These are phyloP conservation scores for Neoascochyta sp. DNA, from an alignment of 2,329 filamentous ascomycete genomes.

Conservation along the genomic window DNA sequence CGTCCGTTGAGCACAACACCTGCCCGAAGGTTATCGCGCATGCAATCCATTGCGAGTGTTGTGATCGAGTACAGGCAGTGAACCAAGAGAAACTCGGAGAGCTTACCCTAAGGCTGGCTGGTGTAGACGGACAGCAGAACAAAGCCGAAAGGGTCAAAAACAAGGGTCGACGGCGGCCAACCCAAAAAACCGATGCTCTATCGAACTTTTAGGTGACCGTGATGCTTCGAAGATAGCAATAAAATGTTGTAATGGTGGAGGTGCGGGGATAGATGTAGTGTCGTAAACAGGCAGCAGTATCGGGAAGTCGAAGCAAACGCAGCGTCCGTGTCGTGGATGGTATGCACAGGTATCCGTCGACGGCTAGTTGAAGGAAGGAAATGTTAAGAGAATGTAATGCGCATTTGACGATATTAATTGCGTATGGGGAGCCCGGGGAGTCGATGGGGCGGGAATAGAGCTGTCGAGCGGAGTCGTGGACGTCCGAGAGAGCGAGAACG, in stretches of 20 bases:
- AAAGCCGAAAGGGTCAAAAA: too few species aligned
- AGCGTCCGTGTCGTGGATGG: too few species aligned
- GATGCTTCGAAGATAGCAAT: constrained; percentile 34
- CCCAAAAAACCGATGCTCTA: constrained; percentile 38
- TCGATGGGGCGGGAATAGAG: constrained; percentile 32
- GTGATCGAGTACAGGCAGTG: constrained; percentile 14
- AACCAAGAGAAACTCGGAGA: constrained; percentile 36
- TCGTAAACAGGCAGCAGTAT: constrained; percentile 21
- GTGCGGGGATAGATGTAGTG: constrained; percentile 4
- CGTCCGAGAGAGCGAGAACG: constrained; percentile 26
- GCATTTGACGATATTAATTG: constrained; percentile 44
- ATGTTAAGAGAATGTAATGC: constrained; percentile 43
- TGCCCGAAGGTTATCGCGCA: constrained; percentile 75
- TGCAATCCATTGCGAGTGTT: constrained; percentile 67
- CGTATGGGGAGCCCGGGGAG: constrained; percentile 39
- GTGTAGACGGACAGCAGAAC: too few species aligned
- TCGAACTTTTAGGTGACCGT: constrained; percentile 36
- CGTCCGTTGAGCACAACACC: constrained; percentile 82
- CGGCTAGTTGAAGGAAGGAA: constrained; percentile 41
- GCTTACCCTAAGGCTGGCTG: too few species aligned
- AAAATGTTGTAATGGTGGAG: constrained; percentile 25
- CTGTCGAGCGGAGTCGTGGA: constrained; percentile 24
- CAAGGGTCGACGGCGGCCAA: constrained; percentile 30
- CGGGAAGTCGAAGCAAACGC: too few species aligned
- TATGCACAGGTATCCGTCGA: constrained; percentile 40